phyloP scores from a whole-genome alignment of 495 filamentous ascomycete genomes.

The Hypoxylon rickii region DNA sequence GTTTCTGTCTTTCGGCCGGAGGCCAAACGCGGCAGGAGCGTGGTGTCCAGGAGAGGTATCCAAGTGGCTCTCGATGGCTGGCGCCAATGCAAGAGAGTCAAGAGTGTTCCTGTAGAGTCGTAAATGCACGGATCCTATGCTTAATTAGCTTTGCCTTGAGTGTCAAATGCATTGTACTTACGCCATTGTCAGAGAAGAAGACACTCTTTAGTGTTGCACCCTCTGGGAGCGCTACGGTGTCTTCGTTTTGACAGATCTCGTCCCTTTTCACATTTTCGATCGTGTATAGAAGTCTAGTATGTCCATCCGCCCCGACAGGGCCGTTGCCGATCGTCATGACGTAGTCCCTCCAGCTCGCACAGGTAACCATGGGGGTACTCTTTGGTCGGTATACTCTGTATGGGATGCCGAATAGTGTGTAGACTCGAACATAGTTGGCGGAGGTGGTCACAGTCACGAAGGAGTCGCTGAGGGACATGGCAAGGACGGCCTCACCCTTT shows the following conservation, averaged over 20 bases:
- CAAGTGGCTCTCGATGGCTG: conserved; percentile 81
- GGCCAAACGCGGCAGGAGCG: conserved; percentile 75
- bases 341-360: conserved; percentile 91
- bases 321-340: conserved; percentile 93
- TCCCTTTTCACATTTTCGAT: conserved; percentile 93
- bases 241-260: conserved; percentile 88
- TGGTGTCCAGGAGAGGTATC: conserved; percentile 91
- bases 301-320: conserved; percentile 76
- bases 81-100: conserved; percentile 91
- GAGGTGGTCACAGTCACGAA: conserved; percentile 87
- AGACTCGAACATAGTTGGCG: conserved; percentile 85
- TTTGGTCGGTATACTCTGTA: conserved; percentile 89
- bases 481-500: conserved; percentile 75
- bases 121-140: conserved; percentile 87
- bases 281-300: conserved; percentile 75
- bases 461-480: conserved; percentile 89
- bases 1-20: conserved; percentile 83
- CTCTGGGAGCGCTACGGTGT: conserved; percentile 80
- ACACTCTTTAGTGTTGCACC: conserved; percentile 74
- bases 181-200: conserved; percentile 88
- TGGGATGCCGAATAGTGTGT: conserved; percentile 89
- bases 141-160: conserved; percentile 27
- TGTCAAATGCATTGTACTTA: conserved; percentile 45
- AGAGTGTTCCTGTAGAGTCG: conserved; percentile 82
- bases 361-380: conserved; percentile 84